Evolutionary conservation across 1,284 basidiomycete species (phyloP), one percentile per base, ranked within the genome.

Genomic region (Puccinia brachypodii): DNA sequence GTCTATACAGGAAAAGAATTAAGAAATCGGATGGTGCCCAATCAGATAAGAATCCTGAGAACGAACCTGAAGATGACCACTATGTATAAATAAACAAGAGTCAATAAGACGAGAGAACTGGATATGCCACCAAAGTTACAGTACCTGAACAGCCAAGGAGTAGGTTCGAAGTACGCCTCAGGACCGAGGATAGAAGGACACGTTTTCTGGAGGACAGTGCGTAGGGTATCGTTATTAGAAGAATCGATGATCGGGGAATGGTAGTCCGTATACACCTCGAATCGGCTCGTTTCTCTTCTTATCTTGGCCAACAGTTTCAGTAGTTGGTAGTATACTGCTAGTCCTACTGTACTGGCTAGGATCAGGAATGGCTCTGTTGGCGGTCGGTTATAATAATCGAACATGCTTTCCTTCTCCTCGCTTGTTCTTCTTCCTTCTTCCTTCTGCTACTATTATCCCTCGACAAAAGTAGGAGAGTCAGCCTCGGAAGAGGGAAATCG

Each of bases 1-100:
- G 88, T 89, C 82, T 89, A 88, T 6, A 44, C 42, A 28, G 60
- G 6, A 1, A 7, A 31, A 33, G 60, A 4, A 62, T 62, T 50
- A 22, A 9, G 25, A 62, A 33, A 14, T 25, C 2, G 14, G 11
- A 16, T n/a, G 8, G 28, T 28, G 60, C 33, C 2, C 11, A 62
- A 33, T 9, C 40, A 19, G 42, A 11, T 1, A 28, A 4, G n/a
- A 9, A 31, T 16, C 14, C 3, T 13, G 31, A 69, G 25, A 44
- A 73, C 31, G 19, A 33, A 73, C 71, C 71, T 76, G 73, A 1
- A 76, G 47, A 62, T 76, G 73, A 47, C 73, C 73, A 31, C 73
- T 76, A 25, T 25, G 31, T 11, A 62, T 1, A 62, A 60, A 28
- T 8, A 25, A 62, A 58, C 13, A n/a, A 58, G 25, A 2, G 31